phyloP scores from a whole-genome alignment of 768 basidiomycete genomes.

The Psilocybe sp. region DNA sequence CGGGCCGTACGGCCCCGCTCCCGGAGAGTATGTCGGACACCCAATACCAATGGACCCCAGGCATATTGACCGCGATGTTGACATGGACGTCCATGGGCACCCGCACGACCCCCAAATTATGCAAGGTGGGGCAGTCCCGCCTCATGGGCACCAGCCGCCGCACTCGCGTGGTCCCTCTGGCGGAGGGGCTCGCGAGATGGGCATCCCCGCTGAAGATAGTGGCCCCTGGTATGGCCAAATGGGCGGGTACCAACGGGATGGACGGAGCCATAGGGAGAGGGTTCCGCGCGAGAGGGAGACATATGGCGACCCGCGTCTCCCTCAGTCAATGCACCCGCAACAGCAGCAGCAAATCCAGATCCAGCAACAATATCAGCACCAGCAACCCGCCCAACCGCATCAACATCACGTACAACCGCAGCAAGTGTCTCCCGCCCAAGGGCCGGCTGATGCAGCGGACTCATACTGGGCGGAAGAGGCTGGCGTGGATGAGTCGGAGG shows the following conservation, averaged over 20 bases:
- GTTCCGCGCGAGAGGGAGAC: conserved; percentile 9
- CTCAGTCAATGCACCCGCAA: conserved; percentile 6
- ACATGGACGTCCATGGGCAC: background rate
- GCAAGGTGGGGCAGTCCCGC: background rate
- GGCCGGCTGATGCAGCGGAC: conserved; percentile 1
- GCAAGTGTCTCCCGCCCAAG: background rate
- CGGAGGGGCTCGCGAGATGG: background rate
- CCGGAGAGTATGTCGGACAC: too few relatives aligned
- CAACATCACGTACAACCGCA: conserved; percentile 7
- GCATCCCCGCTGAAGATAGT: conserved; percentile 1
- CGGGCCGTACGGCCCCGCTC: background rate
- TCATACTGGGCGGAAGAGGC: conserved; percentile 2
- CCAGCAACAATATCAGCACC: conserved; percentile 9
- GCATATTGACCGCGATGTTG: too few relatives aligned
- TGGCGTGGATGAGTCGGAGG: conserved; percentile 16
- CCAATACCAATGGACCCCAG: too few relatives aligned
- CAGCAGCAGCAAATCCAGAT: conserved; percentile 10
- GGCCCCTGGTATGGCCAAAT: background rate
- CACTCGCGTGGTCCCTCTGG: conserved; percentile 2
- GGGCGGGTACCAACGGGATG: conserved; percentile 4
- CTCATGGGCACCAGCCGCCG: background rate
- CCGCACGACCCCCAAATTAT: background rate
- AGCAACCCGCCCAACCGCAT: conserved; percentile 5
- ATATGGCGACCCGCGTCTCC: conserved; percentile 10
- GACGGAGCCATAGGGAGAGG: conserved; percentile 3